Base-by-base conservation (phyloP, 257 asterid genomes). In the Forsythia suspensa region DNA sequence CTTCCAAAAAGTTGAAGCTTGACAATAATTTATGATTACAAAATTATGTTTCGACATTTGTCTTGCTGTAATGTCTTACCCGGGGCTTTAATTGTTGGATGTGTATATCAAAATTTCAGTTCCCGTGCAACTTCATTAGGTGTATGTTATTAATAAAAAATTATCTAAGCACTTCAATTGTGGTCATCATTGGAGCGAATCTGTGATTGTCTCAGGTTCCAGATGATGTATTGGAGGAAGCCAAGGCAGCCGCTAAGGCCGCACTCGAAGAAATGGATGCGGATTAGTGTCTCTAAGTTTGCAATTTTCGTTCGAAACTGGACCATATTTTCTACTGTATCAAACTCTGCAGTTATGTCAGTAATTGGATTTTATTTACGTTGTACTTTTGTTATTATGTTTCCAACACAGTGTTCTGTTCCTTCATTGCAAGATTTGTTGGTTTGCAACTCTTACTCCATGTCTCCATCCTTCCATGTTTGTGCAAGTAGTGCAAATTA, bases 191-290 rank as follows among this genome's bases (percentile, higher is more conserved):
- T 40, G 38, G 38, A 46, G 29, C 10, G 52, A 29, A 68, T 59
- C n/a, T 70, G 57, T 42, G 80, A 71, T 65, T 80, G 73, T 80
- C 76, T n/a, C 86, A 94, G 98, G 97, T 94, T 41, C 97, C 97
- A 0, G 94, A 91, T 0, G 87, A 85, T 76, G 88, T 92, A 11
- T 73, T 92, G 78, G 97, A 92, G 84, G 98, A 89, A 88, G 98
- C 97, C 74, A 94, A 94, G 82, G 81, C 87, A 46, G 98, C 97
- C n/a, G 98, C 98, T 38, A 91, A 88, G 87, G 95, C 92, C 16
- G 98, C 98, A 6, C 97, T 94, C 12, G 98, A 94, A 85, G 98
- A 94, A 83, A 94, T 94, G 97, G 98, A 94, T 83, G 98, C 97
- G 20, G 98, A 92, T 85, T 94, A 91, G 57, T 65, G 44, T 20